Conservation (phyloP, 2,329 filamentous ascomycete genomes). For the Aureobasidium sp. region DNA sequence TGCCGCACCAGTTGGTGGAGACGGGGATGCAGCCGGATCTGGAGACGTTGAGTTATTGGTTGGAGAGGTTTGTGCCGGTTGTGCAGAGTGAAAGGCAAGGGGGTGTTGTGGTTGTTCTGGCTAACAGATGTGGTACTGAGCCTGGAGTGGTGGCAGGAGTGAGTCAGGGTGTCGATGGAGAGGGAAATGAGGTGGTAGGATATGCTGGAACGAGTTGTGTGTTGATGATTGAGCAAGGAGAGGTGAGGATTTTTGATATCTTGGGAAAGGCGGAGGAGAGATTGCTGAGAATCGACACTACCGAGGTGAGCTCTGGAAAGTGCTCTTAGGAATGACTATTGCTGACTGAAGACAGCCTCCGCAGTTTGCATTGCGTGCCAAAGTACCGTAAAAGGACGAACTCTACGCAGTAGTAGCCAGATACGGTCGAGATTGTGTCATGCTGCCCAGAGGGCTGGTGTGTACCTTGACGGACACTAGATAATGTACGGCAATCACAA, state of each 20-base stretch:
- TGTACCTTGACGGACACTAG: too few relatives aligned
- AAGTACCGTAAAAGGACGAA: background rate
- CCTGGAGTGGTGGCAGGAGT: constrained; percentile 18
- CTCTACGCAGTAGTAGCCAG: too few relatives aligned
- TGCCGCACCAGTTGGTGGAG: constrained; percentile 43
- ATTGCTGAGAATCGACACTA: constrained; percentile 61
- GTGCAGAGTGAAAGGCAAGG: constrained; percentile 35
- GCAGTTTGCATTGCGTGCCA: constrained; percentile 21
- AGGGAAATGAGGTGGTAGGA: constrained; percentile 31
- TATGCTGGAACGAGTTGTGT: constrained; percentile 72
- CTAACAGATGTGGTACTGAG: constrained; percentile 64
- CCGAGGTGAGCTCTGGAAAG: constrained; percentile 32
- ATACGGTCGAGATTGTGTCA: too few relatives aligned
- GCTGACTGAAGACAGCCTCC: constrained; percentile 15
- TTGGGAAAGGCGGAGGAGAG: constrained; percentile 64
- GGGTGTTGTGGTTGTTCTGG: constrained; percentile 62
- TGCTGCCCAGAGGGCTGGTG: too few relatives aligned
- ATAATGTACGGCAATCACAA: too few relatives aligned
- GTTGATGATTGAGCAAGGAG: constrained; percentile 57
- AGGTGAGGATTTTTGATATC: constrained; percentile 62
- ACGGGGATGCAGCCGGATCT: constrained; percentile 55
- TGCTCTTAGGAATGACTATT: too few relatives aligned
- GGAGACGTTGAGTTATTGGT: constrained; percentile 70
- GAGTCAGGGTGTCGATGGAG: constrained; percentile 22
- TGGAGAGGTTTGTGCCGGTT: constrained; percentile 60